Conservation (phyloP, 1,284 basidiomycete genomes). For the Bjerkandera adusta region DNA sequence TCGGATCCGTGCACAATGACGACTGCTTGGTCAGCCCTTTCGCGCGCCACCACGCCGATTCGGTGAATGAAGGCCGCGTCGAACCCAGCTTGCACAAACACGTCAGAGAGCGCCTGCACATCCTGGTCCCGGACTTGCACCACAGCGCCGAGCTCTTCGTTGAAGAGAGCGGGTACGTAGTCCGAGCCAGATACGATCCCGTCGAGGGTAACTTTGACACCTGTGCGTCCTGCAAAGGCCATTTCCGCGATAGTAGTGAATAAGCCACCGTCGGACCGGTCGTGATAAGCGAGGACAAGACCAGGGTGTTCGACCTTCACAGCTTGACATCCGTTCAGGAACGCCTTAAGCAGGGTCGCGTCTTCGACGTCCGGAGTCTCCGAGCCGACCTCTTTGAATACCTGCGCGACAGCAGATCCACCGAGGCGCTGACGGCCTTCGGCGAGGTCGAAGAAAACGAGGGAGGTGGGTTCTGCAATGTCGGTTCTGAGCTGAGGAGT, state of each 20-base stretch:
- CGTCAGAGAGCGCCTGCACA: slow-evolving; percentile 53
- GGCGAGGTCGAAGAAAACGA: slow-evolving; percentile 92
- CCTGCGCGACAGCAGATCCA: slow-evolving; percentile 94
- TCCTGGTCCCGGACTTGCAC: slow-evolving; percentile 78
- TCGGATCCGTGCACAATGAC: slow-evolving; percentile 53
- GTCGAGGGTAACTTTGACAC: slow-evolving; percentile 71
- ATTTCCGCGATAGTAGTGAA: slow-evolving; percentile 94
- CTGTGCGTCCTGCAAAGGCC: slow-evolving; percentile 90
- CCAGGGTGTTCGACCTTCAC: slow-evolving; percentile 60
- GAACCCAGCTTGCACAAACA: slow-evolving; percentile 72
- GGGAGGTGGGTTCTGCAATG: slow-evolving; percentile 59
- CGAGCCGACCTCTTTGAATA: slow-evolving; percentile 90
- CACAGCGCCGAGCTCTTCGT: slow-evolving; percentile 95
- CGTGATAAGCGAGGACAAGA: slow-evolving; percentile 92
- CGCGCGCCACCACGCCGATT: slow-evolving; percentile 67
- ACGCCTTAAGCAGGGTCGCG: slow-evolving; percentile 72
- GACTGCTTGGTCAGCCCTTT: slow-evolving; percentile 58
- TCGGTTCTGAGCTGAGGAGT: slow-evolving; percentile 85
- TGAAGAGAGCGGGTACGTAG: slow-evolving; percentile 79
- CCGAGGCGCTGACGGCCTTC: slow-evolving; percentile 84
- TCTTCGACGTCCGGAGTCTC: slow-evolving; percentile 90
- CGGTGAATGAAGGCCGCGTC: slow-evolving; percentile 71
- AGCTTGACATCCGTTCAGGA: slow-evolving; percentile 76
- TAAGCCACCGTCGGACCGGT: slow-evolving; percentile 95
- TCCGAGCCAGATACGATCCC: slow-evolving; percentile 48